A percentile compares a stretch with the other conserved stretches of the same genome.
phyloP scores from a whole-genome alignment of 768 basidiomycete species.

The Lactarius evosmus region DNA sequence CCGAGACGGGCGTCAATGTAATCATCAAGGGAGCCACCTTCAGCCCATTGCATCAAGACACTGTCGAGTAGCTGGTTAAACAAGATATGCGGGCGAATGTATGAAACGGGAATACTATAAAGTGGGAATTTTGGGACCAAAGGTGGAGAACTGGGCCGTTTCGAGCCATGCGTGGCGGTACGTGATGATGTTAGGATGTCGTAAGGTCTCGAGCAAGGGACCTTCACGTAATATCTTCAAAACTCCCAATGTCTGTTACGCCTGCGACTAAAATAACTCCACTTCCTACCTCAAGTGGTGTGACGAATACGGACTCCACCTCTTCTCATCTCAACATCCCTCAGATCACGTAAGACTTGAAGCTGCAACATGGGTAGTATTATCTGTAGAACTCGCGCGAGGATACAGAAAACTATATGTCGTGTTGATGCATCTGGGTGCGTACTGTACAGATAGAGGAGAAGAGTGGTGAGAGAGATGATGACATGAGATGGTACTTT shows the following conservation, averaged over 20 bases:
- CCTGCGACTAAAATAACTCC: not conserved
- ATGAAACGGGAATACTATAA: slow-evolving; percentile 58
- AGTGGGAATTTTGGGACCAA: slow-evolving; percentile 85
- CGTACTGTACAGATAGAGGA: slow-evolving; percentile 56
- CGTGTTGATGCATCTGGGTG: slow-evolving; percentile 59
- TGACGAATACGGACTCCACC: not conserved
- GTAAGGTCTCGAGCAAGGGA: slow-evolving; percentile 76
- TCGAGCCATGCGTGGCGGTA: slow-evolving; percentile 98
- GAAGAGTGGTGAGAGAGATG: slow-evolving; percentile 45
- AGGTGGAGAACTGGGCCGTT: slow-evolving; percentile 76
- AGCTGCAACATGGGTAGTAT: slow-evolving; percentile 49
- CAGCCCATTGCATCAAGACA: slow-evolving; percentile 91
- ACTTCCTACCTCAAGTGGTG: not conserved
- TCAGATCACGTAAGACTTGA: slow-evolving; percentile 48
- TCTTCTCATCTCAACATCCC: slow-evolving; percentile 39
- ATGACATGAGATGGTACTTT: slow-evolving; percentile 44
- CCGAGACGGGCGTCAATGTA: slow-evolving; percentile 80
- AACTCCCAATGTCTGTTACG: slow-evolving; percentile 36
- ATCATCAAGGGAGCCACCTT: slow-evolving; percentile 84
- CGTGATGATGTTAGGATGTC: slow-evolving; percentile 91
- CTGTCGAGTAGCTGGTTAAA: slow-evolving; percentile 38
- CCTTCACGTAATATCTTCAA: slow-evolving; percentile 83
- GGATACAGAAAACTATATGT: slow-evolving; percentile 57
- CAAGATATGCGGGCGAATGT: too few relatives aligned
- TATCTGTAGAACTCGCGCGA: slow-evolving; percentile 51